Evolutionary conservation across 83 land plant species (phyloP), one percentile per base, ranked within the genome.

Genomic region (Larix sibirica): DNA sequence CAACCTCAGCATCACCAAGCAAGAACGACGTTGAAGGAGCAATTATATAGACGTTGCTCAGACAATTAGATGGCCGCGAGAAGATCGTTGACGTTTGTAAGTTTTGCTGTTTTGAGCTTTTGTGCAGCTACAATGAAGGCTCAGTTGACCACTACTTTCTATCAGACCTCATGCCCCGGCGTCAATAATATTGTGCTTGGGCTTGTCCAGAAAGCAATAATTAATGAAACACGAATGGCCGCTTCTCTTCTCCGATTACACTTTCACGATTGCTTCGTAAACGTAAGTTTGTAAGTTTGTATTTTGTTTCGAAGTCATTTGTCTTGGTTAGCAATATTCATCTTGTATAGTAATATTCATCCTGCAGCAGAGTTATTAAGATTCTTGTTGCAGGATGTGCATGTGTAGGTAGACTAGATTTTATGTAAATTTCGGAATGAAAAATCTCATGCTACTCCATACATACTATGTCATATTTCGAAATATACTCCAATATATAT

Each of bases 261-360:
- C 63, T 61, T 61, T 20, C 73, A 78, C 62, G 84, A 83, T 77
- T 83, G 84, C 59, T 77, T 83, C 17, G 84, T 83, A 18, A 24
- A 83, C 31, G 84, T 83, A 38, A 61, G 63, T 2, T 61, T 61
- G 84, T 83, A 38, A 61, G 63, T 2, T 61, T 61, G 2, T 4
- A 31, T 12, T 67, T 28, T 67, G 70, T 67, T 14, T 33, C 36
- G 28, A 28, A 28, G 28, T n/a, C n/a, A n/a, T n/a, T n/a, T n/a
- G n/a, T n/a, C n/a, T n/a, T n/a, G n/a, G n/a, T n/a, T n/a, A n/a
- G n/a, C n/a, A n/a, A n/a, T n/a, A n/a, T n/a, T n/a, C n/a, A n/a
- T n/a, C n/a, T n/a, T n/a, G n/a, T n/a, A n/a, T n/a, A n/a, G n/a
- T n/a, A n/a, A n/a, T n/a, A n/a, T n/a, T n/a, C n/a, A n/a, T n/a